A percentile compares a stretch with the other conserved stretches of the same genome.
These are phyloP conservation scores for sunflower (Helianthus annuus) DNA, from an alignment of 129 eudicot genomes.

Conservation along the genomic window HanXRQr2.0-SUNRISE NC_035446.2:74988643-74989142, in stretches of 20 bases:
- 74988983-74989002: slow-evolving; percentile 16
- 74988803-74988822: slow-evolving; percentile 38
- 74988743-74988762: slow-evolving; percentile 33
- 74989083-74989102: slow-evolving; percentile 34
- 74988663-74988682: slow-evolving; percentile 59
- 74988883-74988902: slow-evolving; percentile 59
- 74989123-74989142: slow-evolving; percentile 38
- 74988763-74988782: slow-evolving; percentile 47
- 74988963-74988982: slow-evolving; percentile 31
- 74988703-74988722: slow-evolving; percentile 47
- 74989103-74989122: slow-evolving; percentile 36
- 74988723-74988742: slow-evolving; percentile 18
- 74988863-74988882: slow-evolving; percentile 65
- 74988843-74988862: slow-evolving; percentile 39
- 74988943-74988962: slow-evolving; percentile 30
- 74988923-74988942: slow-evolving; percentile 44
- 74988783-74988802: slow-evolving; percentile 40
- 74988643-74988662: neutral
- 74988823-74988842: slow-evolving; percentile 45
- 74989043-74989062: slow-evolving; percentile 26
- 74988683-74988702: slow-evolving; percentile 84
- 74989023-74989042: slow-evolving; percentile 25
- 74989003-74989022: neutral
- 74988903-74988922: slow-evolving; percentile 39
- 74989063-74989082: slow-evolving; percentile 15